Evolutionary conservation across 164 flowering plant species (phyloP).

Genomic region (Litsea cubeba): DNA sequence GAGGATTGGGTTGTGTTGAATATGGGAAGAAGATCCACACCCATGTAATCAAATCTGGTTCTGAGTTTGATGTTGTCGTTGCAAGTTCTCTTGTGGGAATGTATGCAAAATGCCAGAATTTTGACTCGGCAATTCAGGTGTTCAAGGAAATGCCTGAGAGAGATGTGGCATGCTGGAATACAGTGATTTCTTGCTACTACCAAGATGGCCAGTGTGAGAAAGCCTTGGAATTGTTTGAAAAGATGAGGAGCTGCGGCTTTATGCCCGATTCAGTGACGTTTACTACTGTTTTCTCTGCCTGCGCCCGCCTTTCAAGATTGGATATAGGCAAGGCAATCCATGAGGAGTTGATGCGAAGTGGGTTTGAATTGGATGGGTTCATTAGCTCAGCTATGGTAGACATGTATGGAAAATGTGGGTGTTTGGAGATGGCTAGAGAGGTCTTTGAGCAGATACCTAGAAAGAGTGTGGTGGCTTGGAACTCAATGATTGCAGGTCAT

Average conservation of each 20-base stretch:
- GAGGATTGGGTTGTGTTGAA: constrained; percentile 31
- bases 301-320: constrained; percentile 49
- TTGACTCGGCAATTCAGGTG: constrained; percentile 31
- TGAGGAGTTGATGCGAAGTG: constrained; percentile 27
- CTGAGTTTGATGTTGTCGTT: constrained; percentile 47
- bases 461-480: constrained; percentile 52
- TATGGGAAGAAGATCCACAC: constrained; percentile 45
- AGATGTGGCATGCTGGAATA: constrained; percentile 69
- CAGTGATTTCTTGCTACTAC: constrained; percentile 58
- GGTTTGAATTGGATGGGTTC: constrained; percentile 44
- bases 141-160: constrained; percentile 61
- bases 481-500: constrained; percentile 55
- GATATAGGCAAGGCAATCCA: constrained; percentile 55
- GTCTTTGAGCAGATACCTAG: constrained; percentile 45
- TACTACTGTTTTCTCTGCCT: constrained; percentile 46
- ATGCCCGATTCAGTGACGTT: constrained; percentile 52
- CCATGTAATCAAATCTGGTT: constrained; percentile 43
- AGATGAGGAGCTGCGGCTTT: constrained; percentile 47
- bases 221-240: constrained; percentile 50
- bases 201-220: constrained; percentile 49
- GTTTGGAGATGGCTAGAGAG: constrained; percentile 47
- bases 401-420: constrained; percentile 71
- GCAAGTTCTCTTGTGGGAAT: constrained; percentile 41
- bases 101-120: constrained; percentile 53
- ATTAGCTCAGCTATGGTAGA: constrained; percentile 57